Percentiles rank a stretch among this genome's conserved stretches.
These are phyloP conservation scores for Cenchrus fungigraminus DNA, from an alignment of 176 grass and related monocot species.

Conservation along the genomic window DNA sequence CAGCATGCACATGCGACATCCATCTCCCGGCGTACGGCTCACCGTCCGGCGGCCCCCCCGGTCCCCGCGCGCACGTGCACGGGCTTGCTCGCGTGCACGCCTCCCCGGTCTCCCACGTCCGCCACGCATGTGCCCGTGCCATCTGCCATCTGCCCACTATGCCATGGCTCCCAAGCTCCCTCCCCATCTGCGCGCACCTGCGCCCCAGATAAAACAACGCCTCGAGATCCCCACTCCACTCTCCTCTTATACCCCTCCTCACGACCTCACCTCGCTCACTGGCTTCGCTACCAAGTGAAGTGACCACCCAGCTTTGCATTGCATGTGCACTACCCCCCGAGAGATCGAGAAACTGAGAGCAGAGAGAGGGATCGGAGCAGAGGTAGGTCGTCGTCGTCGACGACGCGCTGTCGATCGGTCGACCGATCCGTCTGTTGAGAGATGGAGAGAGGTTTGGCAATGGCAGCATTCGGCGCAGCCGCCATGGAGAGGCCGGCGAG, in stretches of 20 bases:
- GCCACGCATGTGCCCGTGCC: too few relatives aligned
- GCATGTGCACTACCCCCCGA: background rate
- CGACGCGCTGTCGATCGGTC: background rate
- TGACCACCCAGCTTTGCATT: background rate
- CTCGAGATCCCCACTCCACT: slow-evolving; percentile 47
- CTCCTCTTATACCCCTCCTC: slow-evolving; percentile 32
- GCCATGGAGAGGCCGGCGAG: slow-evolving; percentile 40
- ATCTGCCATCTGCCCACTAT: too few relatives aligned
- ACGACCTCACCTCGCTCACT: background rate
- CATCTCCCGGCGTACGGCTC: too few relatives aligned
- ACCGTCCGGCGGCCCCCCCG: too few relatives aligned
- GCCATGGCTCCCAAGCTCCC: too few relatives aligned
- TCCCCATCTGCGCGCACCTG: slow-evolving; percentile 24
- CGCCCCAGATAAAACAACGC: slow-evolving; percentile 35
- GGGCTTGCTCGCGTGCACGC: too few relatives aligned
- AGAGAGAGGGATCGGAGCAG: background rate
- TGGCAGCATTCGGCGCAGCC: background rate
- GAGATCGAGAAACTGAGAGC: background rate
- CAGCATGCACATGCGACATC: too few relatives aligned
- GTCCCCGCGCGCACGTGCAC: too few relatives aligned
- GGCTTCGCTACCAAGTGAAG: background rate
- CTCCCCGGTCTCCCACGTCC: too few relatives aligned
- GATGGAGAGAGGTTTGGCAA: background rate
- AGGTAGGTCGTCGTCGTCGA: slow-evolving; percentile 7
- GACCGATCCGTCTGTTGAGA: background rate